These are phyloP conservation scores for Paradendryphiella salina DNA, from an alignment of 2,329 filamentous ascomycete genomes.

Conservation along the genomic window DNA sequence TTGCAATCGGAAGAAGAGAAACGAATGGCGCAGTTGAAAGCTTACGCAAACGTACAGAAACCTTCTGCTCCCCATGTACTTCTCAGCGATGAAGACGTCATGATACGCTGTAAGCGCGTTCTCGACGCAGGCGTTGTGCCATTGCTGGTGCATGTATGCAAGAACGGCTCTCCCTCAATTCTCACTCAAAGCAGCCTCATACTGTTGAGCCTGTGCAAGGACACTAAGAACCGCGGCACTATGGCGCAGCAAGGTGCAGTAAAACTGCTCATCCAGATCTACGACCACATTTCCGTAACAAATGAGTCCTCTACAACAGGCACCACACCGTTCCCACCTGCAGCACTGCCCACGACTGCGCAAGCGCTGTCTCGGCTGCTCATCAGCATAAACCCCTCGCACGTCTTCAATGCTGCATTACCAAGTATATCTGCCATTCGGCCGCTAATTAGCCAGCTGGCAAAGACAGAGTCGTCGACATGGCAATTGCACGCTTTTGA, in stretches of 20 bases:
- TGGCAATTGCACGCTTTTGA: conserved; percentile 91
- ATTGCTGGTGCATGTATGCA: conserved; percentile 74
- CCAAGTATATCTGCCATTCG: conserved; percentile 77
- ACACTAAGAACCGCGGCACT: conserved; percentile 71
- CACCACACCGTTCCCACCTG: conserved; percentile 36
- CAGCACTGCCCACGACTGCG: conserved; percentile 61
- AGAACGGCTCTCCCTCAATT: conserved; percentile 70
- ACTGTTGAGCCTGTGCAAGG: conserved; percentile 74
- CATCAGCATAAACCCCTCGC: conserved; percentile 80
- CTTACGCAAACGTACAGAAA: conserved; percentile 86
- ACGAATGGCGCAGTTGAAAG: conserved; percentile 87
- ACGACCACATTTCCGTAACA: conserved; percentile 57
- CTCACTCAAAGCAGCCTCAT: conserved; percentile 75
- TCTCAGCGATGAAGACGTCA: conserved; percentile 75
- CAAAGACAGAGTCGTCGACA: conserved; percentile 57
- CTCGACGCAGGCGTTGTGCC: conserved; percentile 79
- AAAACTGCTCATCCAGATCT: conserved; percentile 75
- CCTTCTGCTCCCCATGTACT: conserved; percentile 64
- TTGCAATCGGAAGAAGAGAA: conserved; percentile 85
- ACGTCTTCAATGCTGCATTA: conserved; percentile 80
- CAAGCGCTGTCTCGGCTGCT: conserved; percentile 83
- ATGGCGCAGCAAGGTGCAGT: conserved; percentile 94
- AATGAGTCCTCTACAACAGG: conserved; percentile 51
- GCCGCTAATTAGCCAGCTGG: conserved; percentile 75
- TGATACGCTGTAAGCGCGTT: conserved; percentile 72